Evolutionary conservation across 345 rosid genomes (phyloP), one percentile per base, ranked within the genome.

Genomic region (Bretschneidera sinensis): DNA sequence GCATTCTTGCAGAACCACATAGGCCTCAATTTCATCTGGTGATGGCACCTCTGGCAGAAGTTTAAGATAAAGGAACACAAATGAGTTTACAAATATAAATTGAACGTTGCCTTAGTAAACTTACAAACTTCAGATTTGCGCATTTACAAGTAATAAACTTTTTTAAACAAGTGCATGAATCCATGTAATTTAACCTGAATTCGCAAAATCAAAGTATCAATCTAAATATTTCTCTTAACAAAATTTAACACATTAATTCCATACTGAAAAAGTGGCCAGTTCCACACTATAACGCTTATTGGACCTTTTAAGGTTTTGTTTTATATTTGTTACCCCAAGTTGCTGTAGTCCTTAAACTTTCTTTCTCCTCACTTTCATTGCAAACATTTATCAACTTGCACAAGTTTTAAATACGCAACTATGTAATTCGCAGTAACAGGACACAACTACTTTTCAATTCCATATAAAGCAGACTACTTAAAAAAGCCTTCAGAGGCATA

Each of bases 1-100:
- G 74, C 99, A 95, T 62, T 95, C 95, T 84, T 88, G 98, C 70
- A 95, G 76, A 69, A 85, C 69, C 61, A 72, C 45, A 74, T 83
- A 95, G 56, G 83, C 83, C 60, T 95, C 98, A 48, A 76, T 78
- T 79, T 91, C 98, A 84, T 95, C 99, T 0, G 78, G 71, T 3
- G 94, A 81, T 22, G 97, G 99, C 16, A 75, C 76, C 88, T 88
- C 99, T 95, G 65, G 39, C 11, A 76, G 56, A 31, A 31, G 4
- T 31, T 31, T 31, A 31, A 31, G 35, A 28, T 28, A 28, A 28
- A 8, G 3, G 33, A 28, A 8, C 33, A 2, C 8, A 8, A 28
- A 2, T 2, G 8, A 28, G 33, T 28, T 28, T 8, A 28, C 5
- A 3, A 28, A 2, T 28, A 3, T 2, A 28, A 28, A 28, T 28